A percentile compares a stretch with the other conserved stretches of the same genome.
phyloP scores from a whole-genome alignment of 345 rosid species.

The Eucalyptus sp. region DNA sequence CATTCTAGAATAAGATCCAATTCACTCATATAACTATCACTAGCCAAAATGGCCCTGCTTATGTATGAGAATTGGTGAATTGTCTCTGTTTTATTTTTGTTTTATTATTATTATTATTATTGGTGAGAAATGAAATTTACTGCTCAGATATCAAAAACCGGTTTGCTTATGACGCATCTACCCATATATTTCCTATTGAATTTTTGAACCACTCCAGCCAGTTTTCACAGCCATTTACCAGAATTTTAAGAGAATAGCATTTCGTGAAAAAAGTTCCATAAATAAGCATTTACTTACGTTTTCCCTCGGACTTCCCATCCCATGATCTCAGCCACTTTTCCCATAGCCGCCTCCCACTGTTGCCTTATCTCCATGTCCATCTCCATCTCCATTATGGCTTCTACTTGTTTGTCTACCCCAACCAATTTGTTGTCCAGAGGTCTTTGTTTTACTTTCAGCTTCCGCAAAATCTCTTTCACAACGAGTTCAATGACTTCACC shows the following conservation, averaged over 20 bases:
- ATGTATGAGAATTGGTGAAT: too few relatives aligned
- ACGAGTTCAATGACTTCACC: not conserved
- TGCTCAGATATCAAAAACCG: too few relatives aligned
- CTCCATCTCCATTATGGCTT: not conserved
- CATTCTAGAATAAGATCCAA: not conserved
- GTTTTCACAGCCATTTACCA: not conserved
- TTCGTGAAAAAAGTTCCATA: not conserved
- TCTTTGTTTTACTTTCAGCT: not conserved
- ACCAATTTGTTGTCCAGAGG: not conserved
- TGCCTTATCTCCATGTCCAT: too few relatives aligned
- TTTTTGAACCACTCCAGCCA: not conserved
- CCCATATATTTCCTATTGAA: not conserved
- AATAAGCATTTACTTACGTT: not conserved
- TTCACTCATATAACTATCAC: too few relatives aligned
- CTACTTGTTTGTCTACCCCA: not conserved
- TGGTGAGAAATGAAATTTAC: too few relatives aligned
- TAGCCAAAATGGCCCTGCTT: not conserved
- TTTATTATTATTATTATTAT: too few relatives aligned
- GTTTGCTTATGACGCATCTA: too few relatives aligned
- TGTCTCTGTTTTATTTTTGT: too few relatives aligned
- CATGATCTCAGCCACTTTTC: too few relatives aligned
- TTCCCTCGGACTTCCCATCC: too few relatives aligned
- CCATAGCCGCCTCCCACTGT: too few relatives aligned
- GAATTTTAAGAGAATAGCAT: not conserved
- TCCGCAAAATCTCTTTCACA: fast-evolving